phyloP scores from a whole-genome alignment of 1,139 yeast genomes.

The Debaryomycetaceae sp. region DNA sequence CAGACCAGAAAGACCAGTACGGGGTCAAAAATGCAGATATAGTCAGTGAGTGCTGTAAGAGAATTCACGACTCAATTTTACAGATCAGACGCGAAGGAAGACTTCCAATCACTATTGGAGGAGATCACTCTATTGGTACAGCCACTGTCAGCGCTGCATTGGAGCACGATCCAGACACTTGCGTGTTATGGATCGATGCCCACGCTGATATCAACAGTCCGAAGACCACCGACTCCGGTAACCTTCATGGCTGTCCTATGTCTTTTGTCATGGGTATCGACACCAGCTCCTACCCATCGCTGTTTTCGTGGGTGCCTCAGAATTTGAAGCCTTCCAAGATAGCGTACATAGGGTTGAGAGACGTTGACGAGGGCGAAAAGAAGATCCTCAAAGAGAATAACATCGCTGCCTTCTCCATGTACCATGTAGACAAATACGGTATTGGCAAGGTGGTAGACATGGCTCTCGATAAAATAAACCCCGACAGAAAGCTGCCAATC shows the following conservation, averaged over 20 bases:
- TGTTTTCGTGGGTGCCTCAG: constrained; percentile 76
- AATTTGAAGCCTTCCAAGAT: constrained; percentile 65
- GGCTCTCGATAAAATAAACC: constrained; percentile 82
- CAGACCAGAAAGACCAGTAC: constrained; percentile 44
- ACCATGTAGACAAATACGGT: constrained; percentile 92
- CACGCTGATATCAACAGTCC: constrained; percentile 97
- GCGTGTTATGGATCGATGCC: constrained; percentile 95
- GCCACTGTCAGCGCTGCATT: constrained; percentile 88
- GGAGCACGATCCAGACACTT: constrained; percentile 78
- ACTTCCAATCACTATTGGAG: constrained; percentile 86
- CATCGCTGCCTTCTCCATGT: constrained; percentile 91
- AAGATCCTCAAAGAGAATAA: constrained; percentile 64
- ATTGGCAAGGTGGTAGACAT: constrained; percentile 87
- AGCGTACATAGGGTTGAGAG: constrained; percentile 93
- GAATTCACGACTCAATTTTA: constrained; percentile 61
- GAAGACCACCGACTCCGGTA: constrained; percentile 81
- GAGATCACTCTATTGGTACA: constrained; percentile 95
- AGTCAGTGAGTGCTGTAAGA: constrained; percentile 71
- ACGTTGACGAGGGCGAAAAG: constrained; percentile 86
- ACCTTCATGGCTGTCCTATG: constrained; percentile 95
- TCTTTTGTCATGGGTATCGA: constrained; percentile 83
- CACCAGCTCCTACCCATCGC: constrained; percentile 60
- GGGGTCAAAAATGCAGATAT: constrained; percentile 72
- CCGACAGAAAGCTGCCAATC: constrained; percentile 70
- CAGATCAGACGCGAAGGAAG: constrained; percentile 46